phyloP scores from a whole-genome alignment of 345 rosid species.

The Gossypium anomalum region DNA sequence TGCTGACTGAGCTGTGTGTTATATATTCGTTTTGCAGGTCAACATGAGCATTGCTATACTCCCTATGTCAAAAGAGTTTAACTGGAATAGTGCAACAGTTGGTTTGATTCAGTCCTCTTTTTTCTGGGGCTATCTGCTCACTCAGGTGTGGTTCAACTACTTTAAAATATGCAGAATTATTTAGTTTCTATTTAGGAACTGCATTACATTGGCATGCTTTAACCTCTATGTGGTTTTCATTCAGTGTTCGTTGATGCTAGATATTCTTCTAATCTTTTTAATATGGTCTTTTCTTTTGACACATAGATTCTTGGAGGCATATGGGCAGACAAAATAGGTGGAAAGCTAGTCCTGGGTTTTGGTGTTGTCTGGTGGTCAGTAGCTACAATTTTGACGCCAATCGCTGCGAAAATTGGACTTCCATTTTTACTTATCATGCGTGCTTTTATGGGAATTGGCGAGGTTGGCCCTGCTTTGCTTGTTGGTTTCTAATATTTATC shows the following conservation, averaged over 20 bases:
- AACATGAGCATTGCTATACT: constrained; percentile 99
- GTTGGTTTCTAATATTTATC: background rate
- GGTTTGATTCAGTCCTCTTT: constrained; percentile 97
- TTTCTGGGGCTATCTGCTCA: constrained; percentile 98
- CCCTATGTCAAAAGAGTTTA: constrained; percentile 92
- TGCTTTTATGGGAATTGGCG: constrained; percentile 96
- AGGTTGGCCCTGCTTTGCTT: constrained; percentile 48
- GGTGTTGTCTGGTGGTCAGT: constrained; percentile 98
- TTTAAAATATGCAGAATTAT: background rate
- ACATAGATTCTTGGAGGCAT: constrained; percentile 88
- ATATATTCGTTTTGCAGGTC: constrained; percentile 46
- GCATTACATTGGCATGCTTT: background rate
- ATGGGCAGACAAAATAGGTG: constrained; percentile 97
- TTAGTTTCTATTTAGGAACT: background rate
- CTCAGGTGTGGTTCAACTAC: constrained; percentile 57
- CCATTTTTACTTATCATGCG: constrained; percentile 85
- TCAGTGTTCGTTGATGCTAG: background rate
- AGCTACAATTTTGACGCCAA: constrained; percentile 90
- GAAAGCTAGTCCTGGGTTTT: constrained; percentile 84
- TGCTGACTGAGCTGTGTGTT: constrained; percentile 15
- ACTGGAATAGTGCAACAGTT: constrained; percentile 94
- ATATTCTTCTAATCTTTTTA: constrained; percentile 15
- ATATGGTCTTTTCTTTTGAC: constrained; percentile 22
- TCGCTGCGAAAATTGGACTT: constrained; percentile 88
- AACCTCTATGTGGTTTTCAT: background rate